Evolutionary conservation across 192 early-diverging fungal species (phyloP).

Genomic region (Entomortierella parvispora): DNA sequence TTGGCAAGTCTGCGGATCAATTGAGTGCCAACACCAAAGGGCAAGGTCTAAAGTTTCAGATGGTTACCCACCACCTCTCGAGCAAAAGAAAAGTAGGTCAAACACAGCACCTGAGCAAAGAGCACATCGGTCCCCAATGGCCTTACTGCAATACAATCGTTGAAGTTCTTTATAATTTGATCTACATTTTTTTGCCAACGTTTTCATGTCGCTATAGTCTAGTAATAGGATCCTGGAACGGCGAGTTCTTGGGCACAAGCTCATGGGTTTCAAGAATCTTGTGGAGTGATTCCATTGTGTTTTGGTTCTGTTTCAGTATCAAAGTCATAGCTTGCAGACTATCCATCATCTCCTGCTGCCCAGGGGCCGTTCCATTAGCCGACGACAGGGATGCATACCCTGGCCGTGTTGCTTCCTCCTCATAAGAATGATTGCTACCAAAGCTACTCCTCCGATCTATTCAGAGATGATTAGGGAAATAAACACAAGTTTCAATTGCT

Average conservation of each 20-base stretch:
- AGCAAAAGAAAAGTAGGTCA: too few relatives aligned
- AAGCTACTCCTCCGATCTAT: slow-evolving; percentile 35
- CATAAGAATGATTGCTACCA: slow-evolving; percentile 47
- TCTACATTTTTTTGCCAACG: too few relatives aligned
- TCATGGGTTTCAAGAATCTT: slow-evolving; percentile 16
- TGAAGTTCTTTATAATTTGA: too few relatives aligned
- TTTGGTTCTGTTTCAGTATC: slow-evolving; percentile 22
- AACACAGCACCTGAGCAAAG: too few relatives aligned
- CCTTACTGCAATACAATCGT: too few relatives aligned
- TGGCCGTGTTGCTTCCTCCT: slow-evolving; percentile 14
- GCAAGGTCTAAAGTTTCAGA: too few relatives aligned
- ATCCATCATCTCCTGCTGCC: slow-evolving; percentile 22
- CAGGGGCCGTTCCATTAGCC: background rate
- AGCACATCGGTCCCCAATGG: too few relatives aligned
- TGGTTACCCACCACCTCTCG: too few relatives aligned
- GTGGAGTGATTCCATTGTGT: slow-evolving; percentile 13
- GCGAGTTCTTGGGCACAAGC: slow-evolving; percentile 16
- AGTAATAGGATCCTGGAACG: slow-evolving; percentile 7
- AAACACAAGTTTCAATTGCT: background rate
- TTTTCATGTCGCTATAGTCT: background rate
- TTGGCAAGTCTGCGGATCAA: too few relatives aligned
- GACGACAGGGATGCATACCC: slow-evolving; percentile 33
- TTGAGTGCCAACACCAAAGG: too few relatives aligned
- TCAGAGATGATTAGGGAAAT: background rate
- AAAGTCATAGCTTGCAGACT: slow-evolving; percentile 12